These are phyloP conservation scores for Pythium insidiosum DNA, from an alignment of 352 stramenopile genomes.

Conservation along the genomic window DNA sequence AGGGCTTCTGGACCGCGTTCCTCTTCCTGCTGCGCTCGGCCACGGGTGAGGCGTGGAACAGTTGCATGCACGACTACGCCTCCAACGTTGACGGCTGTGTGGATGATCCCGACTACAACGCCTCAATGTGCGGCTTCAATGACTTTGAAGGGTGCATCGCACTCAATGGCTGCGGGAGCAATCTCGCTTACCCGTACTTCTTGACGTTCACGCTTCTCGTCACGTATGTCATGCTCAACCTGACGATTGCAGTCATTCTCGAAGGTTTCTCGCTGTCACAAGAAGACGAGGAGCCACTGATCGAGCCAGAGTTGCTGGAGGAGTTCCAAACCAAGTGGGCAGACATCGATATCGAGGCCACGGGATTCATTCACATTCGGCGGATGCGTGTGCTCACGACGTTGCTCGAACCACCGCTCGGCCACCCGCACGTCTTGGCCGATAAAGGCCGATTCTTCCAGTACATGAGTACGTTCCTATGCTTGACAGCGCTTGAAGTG, in stretches of 20 bases:
- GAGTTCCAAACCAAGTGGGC: constrained; percentile 87
- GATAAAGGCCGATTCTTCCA: constrained; percentile 40
- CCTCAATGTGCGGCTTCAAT: constrained; percentile 66
- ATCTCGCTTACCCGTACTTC: constrained; percentile 61
- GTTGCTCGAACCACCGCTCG: constrained; percentile 69
- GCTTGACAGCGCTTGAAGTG: too few relatives aligned
- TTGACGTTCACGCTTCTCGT: constrained; percentile 89
- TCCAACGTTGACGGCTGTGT: constrained; percentile 29
- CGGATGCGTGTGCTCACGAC: constrained; percentile 74
- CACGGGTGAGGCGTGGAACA: constrained; percentile 92
- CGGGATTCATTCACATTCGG: constrained; percentile 68
- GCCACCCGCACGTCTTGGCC: constrained; percentile 30
- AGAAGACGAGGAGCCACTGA: constrained; percentile 82
- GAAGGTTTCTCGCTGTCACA: constrained; percentile 85
- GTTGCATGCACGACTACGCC: constrained; percentile 87
- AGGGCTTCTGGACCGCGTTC: constrained; percentile 86
- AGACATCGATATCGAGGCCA: constrained; percentile 84
- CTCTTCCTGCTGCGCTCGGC: constrained; percentile 86
- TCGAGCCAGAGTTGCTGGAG: constrained; percentile 82
- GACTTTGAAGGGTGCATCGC: constrained; percentile 52
- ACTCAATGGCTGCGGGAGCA: constrained; percentile 73
- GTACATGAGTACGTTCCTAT: constrained; percentile 55
- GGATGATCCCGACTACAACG: constrained; percentile 55
- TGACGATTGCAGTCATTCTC: constrained; percentile 92
- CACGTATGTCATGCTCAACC: constrained; percentile 91